Evolutionary conservation across 2,329 filamentous ascomycete genomes (phyloP).

Genomic region (Alternaria viburni): DNA sequence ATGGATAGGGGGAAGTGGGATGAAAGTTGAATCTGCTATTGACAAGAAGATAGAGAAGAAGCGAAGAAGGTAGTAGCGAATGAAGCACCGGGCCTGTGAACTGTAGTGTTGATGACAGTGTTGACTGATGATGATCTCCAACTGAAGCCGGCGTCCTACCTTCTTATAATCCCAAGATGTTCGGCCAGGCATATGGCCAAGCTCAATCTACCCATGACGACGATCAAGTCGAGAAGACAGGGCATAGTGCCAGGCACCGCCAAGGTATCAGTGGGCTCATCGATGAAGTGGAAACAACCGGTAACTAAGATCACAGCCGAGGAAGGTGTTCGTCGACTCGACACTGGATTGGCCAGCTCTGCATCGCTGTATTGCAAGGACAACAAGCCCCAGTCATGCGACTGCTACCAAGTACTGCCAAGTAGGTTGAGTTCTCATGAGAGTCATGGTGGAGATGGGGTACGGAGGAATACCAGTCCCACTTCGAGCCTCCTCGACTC

Average conservation of each 20-base stretch:
- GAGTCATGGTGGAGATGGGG: background rate
- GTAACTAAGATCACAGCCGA: constrained; percentile 3
- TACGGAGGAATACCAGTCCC: background rate
- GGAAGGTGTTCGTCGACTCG: constrained; percentile 2
- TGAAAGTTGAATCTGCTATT: background rate
- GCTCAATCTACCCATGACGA: constrained; percentile 1
- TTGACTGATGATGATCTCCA: constrained; percentile 2
- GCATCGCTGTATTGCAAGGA: background rate
- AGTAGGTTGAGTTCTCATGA: background rate
- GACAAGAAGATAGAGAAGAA: background rate
- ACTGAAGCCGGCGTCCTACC: background rate
- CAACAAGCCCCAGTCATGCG: background rate
- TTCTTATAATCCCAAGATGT: constrained; percentile 4
- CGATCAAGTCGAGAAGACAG: background rate
- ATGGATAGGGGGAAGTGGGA: background rate
- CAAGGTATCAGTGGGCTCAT: constrained; percentile 2
- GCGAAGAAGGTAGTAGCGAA: constrained; percentile 1
- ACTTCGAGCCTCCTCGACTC: background rate
- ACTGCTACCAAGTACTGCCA: background rate
- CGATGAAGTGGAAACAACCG: background rate
- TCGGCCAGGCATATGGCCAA: background rate
- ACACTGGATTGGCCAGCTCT: constrained; percentile 4
- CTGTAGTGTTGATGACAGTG: background rate
- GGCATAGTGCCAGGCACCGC: background rate
- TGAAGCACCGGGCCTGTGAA: background rate